Conservation (phyloP, 2,329 filamentous ascomycete genomes). For the Teratosphaeria viscida region DNA sequence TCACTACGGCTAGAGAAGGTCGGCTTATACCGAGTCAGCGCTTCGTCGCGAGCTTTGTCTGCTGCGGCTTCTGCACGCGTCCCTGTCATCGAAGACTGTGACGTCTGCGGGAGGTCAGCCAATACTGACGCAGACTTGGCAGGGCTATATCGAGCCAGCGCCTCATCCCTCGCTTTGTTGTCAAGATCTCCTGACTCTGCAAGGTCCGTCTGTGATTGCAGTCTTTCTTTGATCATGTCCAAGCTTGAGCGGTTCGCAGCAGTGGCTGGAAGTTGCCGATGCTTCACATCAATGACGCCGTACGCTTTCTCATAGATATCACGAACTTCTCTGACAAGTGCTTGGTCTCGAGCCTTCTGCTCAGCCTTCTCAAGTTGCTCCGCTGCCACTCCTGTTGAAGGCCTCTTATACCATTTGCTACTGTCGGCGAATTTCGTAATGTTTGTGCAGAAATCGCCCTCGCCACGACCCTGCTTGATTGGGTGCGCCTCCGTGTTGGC, state of each 20-base stretch:
- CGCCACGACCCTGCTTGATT: constrained; percentile 19
- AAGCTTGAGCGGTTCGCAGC: not conserved
- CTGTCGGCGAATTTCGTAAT: constrained; percentile 24
- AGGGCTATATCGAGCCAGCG: not conserved
- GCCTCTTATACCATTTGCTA: constrained; percentile 28
- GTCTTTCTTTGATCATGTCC: not conserved
- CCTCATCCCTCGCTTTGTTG: not conserved
- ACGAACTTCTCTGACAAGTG: constrained; percentile 29
- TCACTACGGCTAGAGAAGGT: not conserved
- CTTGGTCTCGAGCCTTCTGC: constrained; percentile 21
- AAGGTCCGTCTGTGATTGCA: not conserved
- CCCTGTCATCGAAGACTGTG: not conserved
- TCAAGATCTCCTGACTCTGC: not conserved
- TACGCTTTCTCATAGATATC: constrained; percentile 35
- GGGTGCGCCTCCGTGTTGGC: not conserved
- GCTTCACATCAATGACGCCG: constrained; percentile 26
- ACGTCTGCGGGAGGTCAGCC: not conserved
- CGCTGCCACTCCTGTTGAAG: not conserved
- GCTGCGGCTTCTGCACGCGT: not conserved
- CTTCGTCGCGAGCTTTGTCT: not conserved
- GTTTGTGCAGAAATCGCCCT: constrained; percentile 29
- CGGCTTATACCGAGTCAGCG: not conserved
- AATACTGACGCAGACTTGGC: not conserved
- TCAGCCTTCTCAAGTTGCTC: constrained; percentile 5
- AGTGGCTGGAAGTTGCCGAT: constrained; percentile 12